Percentiles rank a stretch among this genome's conserved stretches.
phyloP scores from a whole-genome alignment of 805 yeast genomes.

The Torulaspora maleeae region DNA sequence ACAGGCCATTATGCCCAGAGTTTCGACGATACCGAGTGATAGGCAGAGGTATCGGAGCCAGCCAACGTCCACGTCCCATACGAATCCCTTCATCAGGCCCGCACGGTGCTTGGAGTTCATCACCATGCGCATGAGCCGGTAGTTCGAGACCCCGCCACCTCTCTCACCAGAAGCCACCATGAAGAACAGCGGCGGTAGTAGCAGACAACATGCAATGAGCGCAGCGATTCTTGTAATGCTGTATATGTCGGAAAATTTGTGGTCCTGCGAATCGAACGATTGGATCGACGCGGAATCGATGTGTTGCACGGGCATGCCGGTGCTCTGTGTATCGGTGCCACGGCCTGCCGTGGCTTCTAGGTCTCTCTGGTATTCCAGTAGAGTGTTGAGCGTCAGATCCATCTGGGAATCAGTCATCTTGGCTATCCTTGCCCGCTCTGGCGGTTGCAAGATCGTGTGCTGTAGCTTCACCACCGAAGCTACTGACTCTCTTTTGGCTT shows the following conservation, averaged over 20 bases:
- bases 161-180: constrained; percentile 26
- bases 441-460: not conserved
- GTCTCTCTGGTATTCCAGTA: constrained; percentile 9
- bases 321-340: not conserved
- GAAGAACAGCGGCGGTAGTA: constrained; percentile 31
- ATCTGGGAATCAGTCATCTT: constrained; percentile 11
- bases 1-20: constrained; percentile 36
- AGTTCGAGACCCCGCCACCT: constrained; percentile 22
- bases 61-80: constrained; percentile 30
- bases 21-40: constrained; percentile 31
- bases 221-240: constrained; percentile 21
- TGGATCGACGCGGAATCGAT: constrained; percentile 22
- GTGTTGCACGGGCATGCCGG: constrained; percentile 20
- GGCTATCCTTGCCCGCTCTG: constrained; percentile 9
- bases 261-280: constrained; percentile 22
- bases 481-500: not conserved
- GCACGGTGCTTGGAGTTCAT: constrained; percentile 25
- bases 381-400: constrained; percentile 10
- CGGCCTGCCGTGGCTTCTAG: constrained; percentile 12
- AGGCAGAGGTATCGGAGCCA: constrained; percentile 34
- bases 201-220: constrained; percentile 17
- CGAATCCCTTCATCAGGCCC: constrained; percentile 28
- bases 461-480: not conserved
- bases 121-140: constrained; percentile 26
- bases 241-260: constrained; percentile 22